These are phyloP conservation scores for Brassica cretica DNA, from an alignment of 345 rosid species.

Conservation along the genomic window DNA sequence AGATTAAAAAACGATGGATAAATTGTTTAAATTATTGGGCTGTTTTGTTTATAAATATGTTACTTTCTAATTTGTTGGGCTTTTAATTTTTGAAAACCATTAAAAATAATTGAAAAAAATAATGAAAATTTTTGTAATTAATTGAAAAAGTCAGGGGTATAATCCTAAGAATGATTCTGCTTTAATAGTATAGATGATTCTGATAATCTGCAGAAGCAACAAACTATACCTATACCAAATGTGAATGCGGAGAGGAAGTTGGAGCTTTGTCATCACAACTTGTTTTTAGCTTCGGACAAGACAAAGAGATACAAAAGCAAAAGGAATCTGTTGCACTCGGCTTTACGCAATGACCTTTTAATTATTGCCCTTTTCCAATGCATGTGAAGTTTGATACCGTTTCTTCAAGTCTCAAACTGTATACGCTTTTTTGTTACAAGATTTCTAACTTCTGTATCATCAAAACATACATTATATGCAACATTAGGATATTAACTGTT, in stretches of 20 bases:
- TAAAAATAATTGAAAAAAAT: too few species aligned
- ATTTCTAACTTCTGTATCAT: background rate
- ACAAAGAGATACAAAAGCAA: constrained; percentile 11
- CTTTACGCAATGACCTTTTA: constrained; percentile 26
- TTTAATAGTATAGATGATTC: background rate
- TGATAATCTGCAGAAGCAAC: constrained; percentile 22
- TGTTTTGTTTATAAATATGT: too few species aligned
- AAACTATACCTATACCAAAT: background rate
- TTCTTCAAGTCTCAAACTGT: background rate
- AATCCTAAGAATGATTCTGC: too few species aligned
- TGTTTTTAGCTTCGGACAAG: constrained; percentile 13
- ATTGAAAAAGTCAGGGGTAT: too few species aligned
- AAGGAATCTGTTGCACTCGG: constrained; percentile 23
- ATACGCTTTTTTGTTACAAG: background rate
- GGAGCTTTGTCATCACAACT: constrained; percentile 1
- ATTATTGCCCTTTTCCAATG: constrained; percentile 18
- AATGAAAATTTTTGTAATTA: too few species aligned
- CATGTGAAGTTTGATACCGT: constrained; percentile 28
- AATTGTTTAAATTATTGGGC: too few species aligned
- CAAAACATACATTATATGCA: background rate
- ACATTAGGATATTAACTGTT: background rate
- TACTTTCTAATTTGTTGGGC: too few species aligned
- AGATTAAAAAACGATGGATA: too few species aligned
- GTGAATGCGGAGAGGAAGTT: constrained; percentile 22
- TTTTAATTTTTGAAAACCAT: too few species aligned